Percentiles rank a stretch among this genome's conserved stretches.
phyloP scores from a whole-genome alignment of 495 filamentous ascomycete genomes.

The Penicillium canescens region DNA sequence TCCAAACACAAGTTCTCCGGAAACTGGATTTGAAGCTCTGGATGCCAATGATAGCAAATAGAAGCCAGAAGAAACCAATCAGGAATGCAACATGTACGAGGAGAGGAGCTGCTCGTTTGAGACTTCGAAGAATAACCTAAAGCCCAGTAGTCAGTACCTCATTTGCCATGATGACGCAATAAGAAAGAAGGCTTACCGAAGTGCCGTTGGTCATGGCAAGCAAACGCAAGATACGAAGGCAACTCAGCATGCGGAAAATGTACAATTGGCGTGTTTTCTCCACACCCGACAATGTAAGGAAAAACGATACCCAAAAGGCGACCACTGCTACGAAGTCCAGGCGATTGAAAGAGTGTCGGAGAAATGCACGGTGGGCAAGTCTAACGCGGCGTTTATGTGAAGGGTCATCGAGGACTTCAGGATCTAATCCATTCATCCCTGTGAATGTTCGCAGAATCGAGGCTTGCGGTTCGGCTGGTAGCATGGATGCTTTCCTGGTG shows the following conservation, averaged over 20 bases:
- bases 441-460: constrained; percentile 86
- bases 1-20: constrained; percentile 84
- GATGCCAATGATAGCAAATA: constrained; percentile 95
- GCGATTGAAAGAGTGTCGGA: constrained; percentile 93
- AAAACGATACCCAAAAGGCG: constrained; percentile 90
- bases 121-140: constrained; percentile 85
- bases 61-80: constrained; percentile 97
- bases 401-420: constrained; percentile 57
- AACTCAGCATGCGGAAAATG: constrained; percentile 95
- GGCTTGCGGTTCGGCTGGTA: constrained; percentile 50
- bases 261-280: constrained; percentile 72
- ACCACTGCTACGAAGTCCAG: constrained; percentile 95
- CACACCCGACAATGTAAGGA: constrained; percentile 64
- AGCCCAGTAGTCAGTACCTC: constrained; percentile 20
- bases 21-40: constrained; percentile 98
- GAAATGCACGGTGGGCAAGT: constrained; percentile 86
- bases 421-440: constrained; percentile 59
- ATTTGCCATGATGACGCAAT: background rate
- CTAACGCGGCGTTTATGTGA: constrained; percentile 81
- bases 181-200: constrained; percentile 50
- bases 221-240: constrained; percentile 85
- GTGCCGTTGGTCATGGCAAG: constrained; percentile 91
- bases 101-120: constrained; percentile 92
- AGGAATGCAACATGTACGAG: constrained; percentile 95
- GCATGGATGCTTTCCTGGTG: constrained; percentile 44